A percentile compares a stretch with the other conserved stretches of the same genome.
phyloP scores from a whole-genome alignment of 2,329 filamentous ascomycete genomes.

The Plenodomus lindquistii region DNA sequence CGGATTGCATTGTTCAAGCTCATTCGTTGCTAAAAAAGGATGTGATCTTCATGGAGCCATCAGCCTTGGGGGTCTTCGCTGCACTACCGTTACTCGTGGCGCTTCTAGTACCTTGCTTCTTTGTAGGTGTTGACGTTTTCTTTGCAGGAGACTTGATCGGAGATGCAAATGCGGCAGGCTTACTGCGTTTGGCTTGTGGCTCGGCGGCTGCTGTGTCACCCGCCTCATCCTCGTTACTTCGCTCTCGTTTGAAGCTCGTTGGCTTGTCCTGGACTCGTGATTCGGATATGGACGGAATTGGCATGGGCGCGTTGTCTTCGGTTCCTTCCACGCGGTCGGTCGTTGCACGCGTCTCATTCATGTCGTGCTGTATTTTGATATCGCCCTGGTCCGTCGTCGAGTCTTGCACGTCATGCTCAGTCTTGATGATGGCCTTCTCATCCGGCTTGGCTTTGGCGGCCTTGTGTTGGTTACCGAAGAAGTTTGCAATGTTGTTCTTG shows the following conservation, averaged over 20 bases:
- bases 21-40: slow-evolving; percentile 59
- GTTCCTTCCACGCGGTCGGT: slow-evolving; percentile 48
- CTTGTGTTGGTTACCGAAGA: slow-evolving; percentile 69
- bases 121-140: slow-evolving; percentile 25
- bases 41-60: slow-evolving; percentile 61
- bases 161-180: slow-evolving; percentile 14
- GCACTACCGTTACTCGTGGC: slow-evolving; percentile 60
- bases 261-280: slow-evolving; percentile 16
- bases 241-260: slow-evolving; percentile 55
- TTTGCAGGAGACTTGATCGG: slow-evolving; percentile 34
- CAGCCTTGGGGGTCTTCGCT: slow-evolving; percentile 49
- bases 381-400: slow-evolving; percentile 30
- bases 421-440: slow-evolving; percentile 14
- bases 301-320: slow-evolving; percentile 58
- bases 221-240: slow-evolving; percentile 40
- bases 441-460: slow-evolving; percentile 26
- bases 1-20: slow-evolving; percentile 8
- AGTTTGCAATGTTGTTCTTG: slow-evolving; percentile 91
- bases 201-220: slow-evolving; percentile 35
- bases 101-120: slow-evolving; percentile 55
- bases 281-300: slow-evolving; percentile 34
- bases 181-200: slow-evolving; percentile 46
- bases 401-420: slow-evolving; percentile 28
- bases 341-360: slow-evolving; percentile 49
- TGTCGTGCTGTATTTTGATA: slow-evolving; percentile 44